Evolutionary conservation across 306 rosid species (phyloP), one percentile per base, ranked within the genome.

Genomic region (Lupinus albus): DNA sequence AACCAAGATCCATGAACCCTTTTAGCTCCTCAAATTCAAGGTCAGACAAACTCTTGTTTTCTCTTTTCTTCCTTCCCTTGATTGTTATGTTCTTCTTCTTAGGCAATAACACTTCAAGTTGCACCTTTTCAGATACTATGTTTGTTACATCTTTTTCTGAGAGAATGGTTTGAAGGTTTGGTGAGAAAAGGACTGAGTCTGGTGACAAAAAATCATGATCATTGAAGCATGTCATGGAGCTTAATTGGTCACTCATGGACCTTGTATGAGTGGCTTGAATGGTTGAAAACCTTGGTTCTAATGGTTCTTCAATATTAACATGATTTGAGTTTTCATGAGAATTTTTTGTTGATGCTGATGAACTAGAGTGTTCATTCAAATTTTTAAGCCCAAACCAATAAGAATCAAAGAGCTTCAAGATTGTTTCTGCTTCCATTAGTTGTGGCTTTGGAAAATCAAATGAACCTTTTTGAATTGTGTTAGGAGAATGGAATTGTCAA

Each of bases 1-100:
- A 89, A 21, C 96, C 98, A 56, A 92, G 67, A 83, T 92, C 96
- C 91, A 25, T 25, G 30, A 25, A 25, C 30, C 30, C 30, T 25
- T 25, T 25, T 25, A 25, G 30, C 30, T 25, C 98, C 67, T 92
- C 80, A 67, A 87, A 86, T 61, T 92, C 93, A 67, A 92, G 96
- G 69, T 92, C 91, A 13, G 93, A 72, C 36, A 86, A 76, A 76
- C 96, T 92, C 91, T 89, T 92, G 70, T 83, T 92, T 52, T 61
- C 78, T 1, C 80, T 59, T n/a, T 13, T 81, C 55, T 32, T 70
- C 70, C 75, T 82, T 77, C 62, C 56, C 36, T 25, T 73, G 13
- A 52, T 71, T 54, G 35, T 41, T 35, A 1, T 25, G 30, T 25
- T 53, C 10, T 70, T 74, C 79, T 59, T 82, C 70, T 68, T 58